Base-by-base conservation (phyloP, 768 basidiomycete species). In the Leccinum subtestaceum region DNA sequence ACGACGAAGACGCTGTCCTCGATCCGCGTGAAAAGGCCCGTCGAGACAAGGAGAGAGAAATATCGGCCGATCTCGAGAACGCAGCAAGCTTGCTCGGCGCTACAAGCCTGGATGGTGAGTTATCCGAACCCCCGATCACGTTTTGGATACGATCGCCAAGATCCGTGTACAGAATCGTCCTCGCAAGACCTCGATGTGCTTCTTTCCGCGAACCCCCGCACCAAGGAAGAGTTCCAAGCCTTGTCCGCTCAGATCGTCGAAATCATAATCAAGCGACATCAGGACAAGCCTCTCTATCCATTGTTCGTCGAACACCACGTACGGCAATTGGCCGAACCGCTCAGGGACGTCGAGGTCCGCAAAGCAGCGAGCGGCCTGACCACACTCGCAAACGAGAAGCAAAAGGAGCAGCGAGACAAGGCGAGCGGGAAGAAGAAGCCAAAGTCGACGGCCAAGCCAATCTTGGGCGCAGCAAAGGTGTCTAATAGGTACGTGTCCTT, bases 351-450 rank as follows among this genome's bases (percentile, higher is more conserved):
- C 53, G 96, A 99, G 65, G 87, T 94, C 27, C 84, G 95, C 61
- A 98, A 98, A 71, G 91, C 85, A 0, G 91, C 93, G 0, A 89
- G 86, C 52, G 86, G 80, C 4, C 77, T 99, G 56, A 93, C 91
- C 15, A 88, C 91, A 3, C 79, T 98, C 6, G 90, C 94, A 52
- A 98, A 96, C 68, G 93, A 95, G 78, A 99, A 98, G 77, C 92
- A 95, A 76, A 91, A 86, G 75, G 93, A 93, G 70, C 86, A 89
- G 65, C 82, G 88, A 62, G 93, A 95, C 36, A 92, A 89, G 72
- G 80, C 85, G 2, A 87, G 84, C 60, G 93, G 93, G 31, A 97
- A 95, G 84, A 96, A 94, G 79, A 95, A 95, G 77, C 75, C 81
- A 48, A 90, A 91, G 75, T 74, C 79, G 7, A 73, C 81, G 0